These are phyloP conservation scores for Calonectria henricotiae DNA, from an alignment of 2,329 filamentous ascomycete genomes.

Conservation along the genomic window DNA sequence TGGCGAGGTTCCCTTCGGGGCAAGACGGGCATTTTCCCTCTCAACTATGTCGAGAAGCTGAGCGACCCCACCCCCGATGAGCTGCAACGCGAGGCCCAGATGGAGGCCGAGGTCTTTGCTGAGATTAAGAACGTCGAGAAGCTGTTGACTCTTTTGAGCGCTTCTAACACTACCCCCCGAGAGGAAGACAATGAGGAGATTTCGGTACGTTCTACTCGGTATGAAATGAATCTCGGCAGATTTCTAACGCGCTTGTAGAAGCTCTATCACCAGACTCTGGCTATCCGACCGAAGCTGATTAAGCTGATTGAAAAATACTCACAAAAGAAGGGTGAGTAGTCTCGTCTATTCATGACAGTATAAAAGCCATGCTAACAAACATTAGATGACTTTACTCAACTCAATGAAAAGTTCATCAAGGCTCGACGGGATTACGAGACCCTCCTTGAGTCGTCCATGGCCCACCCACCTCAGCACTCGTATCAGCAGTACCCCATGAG, in stretches of 20 bases:
- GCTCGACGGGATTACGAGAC: conserved; percentile 96
- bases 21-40: conserved; percentile 96
- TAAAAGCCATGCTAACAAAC: conserved; percentile 43
- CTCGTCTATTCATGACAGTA: background rate
- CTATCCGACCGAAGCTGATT: conserved; percentile 96
- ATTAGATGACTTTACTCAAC: conserved; percentile 94
- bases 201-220: conserved; percentile 70
- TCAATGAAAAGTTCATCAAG: conserved; percentile 99
- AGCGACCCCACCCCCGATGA: conserved; percentile 95
- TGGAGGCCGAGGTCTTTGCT: conserved; percentile 83
- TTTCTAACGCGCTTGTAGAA: conserved; percentile 66
- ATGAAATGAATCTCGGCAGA: background rate
- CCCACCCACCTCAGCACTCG: conserved; percentile 86
- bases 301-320: conserved; percentile 99
- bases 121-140: conserved; percentile 78
- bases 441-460: conserved; percentile 96
- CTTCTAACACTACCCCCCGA: conserved; percentile 83
- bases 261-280: conserved; percentile 92
- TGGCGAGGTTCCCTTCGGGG: conserved; percentile 97
- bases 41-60: conserved; percentile 99
- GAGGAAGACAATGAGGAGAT: conserved; percentile 98
- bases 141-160: conserved; percentile 90
- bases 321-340: conserved; percentile 89
- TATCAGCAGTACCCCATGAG: conserved; percentile 80
- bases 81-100: conserved; percentile 94